phyloP scores from a whole-genome alignment of 2,329 filamentous ascomycete species.

The Phialophora verrucosa region DNA sequence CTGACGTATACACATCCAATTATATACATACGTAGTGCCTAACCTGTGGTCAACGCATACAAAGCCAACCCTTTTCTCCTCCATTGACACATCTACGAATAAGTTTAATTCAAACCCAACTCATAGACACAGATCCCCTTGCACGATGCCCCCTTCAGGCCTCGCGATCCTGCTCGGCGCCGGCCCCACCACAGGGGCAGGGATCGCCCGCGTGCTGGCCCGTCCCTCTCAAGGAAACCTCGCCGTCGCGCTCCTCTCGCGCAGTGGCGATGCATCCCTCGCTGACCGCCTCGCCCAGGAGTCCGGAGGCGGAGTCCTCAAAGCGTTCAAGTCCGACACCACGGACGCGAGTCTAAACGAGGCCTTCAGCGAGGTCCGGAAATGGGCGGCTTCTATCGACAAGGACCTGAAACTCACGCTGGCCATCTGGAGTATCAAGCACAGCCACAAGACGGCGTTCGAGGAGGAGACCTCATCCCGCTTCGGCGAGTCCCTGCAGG shows the following conservation, averaged over 20 bases:
- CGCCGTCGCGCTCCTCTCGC: constrained; percentile 61
- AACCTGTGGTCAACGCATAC: not conserved
- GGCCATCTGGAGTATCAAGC: constrained; percentile 64
- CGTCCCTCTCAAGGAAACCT: constrained; percentile 59
- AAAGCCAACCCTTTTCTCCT: not conserved
- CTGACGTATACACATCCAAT: too few species aligned
- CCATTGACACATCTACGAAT: not conserved
- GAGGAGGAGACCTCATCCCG: constrained; percentile 59
- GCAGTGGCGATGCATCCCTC: constrained; percentile 54
- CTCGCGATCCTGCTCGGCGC: constrained; percentile 60
- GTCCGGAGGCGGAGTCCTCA: constrained; percentile 52
- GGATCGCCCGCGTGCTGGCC: constrained; percentile 63
- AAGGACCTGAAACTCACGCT: constrained; percentile 57
- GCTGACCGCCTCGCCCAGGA: constrained; percentile 56
- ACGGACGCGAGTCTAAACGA: constrained; percentile 54
- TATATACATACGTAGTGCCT: not conserved
- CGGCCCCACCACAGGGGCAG: constrained; percentile 56
- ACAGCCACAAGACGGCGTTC: constrained; percentile 61
- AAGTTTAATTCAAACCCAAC: not conserved
- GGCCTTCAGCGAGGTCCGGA: constrained; percentile 56
- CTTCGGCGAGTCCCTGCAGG: constrained; percentile 56
- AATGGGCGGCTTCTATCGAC: constrained; percentile 41
- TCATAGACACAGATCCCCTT: too few species aligned
- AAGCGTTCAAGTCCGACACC: constrained; percentile 61
- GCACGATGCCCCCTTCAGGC: constrained; percentile 54